Evolutionary conservation across 805 yeast genomes (phyloP).

Genomic region (Saturnispora galanensis): DNA sequence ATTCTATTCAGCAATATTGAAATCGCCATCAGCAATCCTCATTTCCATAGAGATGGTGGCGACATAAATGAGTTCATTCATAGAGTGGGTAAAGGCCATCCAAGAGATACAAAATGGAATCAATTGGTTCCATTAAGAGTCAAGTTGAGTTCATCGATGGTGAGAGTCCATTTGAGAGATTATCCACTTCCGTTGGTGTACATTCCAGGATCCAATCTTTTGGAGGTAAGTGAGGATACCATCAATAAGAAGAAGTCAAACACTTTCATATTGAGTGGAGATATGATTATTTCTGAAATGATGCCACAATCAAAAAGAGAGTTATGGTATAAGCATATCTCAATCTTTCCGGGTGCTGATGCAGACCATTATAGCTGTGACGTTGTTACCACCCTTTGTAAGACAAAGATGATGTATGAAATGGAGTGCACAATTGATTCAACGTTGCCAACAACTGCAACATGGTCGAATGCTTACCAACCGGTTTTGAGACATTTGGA

Average conservation of each 20-base stretch:
- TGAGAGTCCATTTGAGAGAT: conserved; percentile 67
- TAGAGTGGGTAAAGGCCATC: conserved; percentile 76
- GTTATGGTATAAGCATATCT: conserved; percentile 51
- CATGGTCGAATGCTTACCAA: conserved; percentile 80
- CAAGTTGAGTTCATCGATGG: conserved; percentile 47
- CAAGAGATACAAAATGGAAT: conserved; percentile 58
- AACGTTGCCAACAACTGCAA: conserved; percentile 48
- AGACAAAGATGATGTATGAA: conserved; percentile 32
- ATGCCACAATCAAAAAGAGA: conserved; percentile 40
- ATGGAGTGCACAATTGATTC: conserved; percentile 48
- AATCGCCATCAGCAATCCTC: conserved; percentile 36
- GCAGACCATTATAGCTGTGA: conserved; percentile 13
- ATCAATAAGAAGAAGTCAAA: conserved; percentile 3
- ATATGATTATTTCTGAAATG: conserved; percentile 61
- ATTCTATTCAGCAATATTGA: conserved; percentile 39
- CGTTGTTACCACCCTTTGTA: conserved; percentile 5
- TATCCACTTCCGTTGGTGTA: conserved; percentile 77
- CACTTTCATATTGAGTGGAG: conserved; percentile 35
- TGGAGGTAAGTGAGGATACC: neutral
- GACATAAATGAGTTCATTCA: conserved; percentile 52
- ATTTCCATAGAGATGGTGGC: conserved; percentile 32
- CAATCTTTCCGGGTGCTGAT: conserved; percentile 40
- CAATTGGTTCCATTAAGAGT: conserved; percentile 55
- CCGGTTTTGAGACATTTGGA: conserved; percentile 77
- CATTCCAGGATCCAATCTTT: conserved; percentile 38